Base-by-base conservation (phyloP, 1,284 basidiomycete species). In the Quambalaria eucalypti region DNA sequence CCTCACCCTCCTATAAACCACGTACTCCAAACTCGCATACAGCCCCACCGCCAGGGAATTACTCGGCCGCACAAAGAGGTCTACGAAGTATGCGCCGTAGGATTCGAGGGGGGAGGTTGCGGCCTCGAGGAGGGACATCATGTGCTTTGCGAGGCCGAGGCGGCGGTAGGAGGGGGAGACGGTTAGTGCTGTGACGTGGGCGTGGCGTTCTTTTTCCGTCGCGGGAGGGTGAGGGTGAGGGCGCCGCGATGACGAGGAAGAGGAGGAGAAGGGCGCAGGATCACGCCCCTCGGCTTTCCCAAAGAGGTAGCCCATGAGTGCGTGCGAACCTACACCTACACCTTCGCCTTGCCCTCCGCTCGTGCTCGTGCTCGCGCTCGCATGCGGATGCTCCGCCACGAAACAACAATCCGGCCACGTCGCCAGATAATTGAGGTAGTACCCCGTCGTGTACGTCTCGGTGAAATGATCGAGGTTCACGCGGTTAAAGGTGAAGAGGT, bases 391-490 rank as follows among this genome's bases (percentile, higher is more conserved):
- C 14, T 19, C 25, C 16, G 42, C 19, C 12, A 46, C 21, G 61
- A 83, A 86, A 72, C 88, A 90, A 28, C 93, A 79, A 75, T 93
- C 90, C 3, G 89, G 88, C 90, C 90, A 93, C 54, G 86, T 82
- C 6, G 86, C 82, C 54, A 93, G 83, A 73, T 93, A 93, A 73
- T 78, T 83, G 42, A 93, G 78, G 76, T 93, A 93, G 76, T 92
- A 93, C 28, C 81, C 82, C 66, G 88, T 85, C 47, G 85, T 85
- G 75, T 90, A 93, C 19, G 90, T 93, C 78, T 93, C 90, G 47
- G 90, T 93, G 87, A 88, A 93, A 52, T 90, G 80, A 76, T 93
- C 90, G 69, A 92, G 78, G 75, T 93, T 93, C 58, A 90, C 90
- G 30, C 90, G 88, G 76, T 93, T 93, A 79, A 91, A 92, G 65